Base-by-base conservation (phyloP, 371 early-diverging fungal species). In the Cladochytrium tenue region DNA sequence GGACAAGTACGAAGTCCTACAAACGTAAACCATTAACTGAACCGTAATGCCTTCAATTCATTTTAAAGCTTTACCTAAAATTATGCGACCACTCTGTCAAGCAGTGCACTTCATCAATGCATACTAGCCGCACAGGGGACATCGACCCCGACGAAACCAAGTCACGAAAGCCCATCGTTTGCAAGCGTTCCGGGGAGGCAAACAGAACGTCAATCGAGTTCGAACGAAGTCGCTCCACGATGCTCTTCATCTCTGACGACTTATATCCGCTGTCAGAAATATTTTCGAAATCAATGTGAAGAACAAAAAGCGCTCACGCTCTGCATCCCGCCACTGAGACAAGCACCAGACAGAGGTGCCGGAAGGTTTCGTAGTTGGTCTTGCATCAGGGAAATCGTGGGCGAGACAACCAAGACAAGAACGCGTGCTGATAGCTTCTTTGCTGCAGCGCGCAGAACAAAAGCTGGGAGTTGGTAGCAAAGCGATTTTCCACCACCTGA, bases 61-160 rank as follows among this genome's bases (percentile, higher is more conserved):
- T 2, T 23, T 55, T 25, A 2, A 70, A 76, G 20, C 77, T 77
- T 0, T 74, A 80, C 56, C 88, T 79, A 67, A 93, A 93, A 65
- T 92, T 93, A 72, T 92, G 90, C 1, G 91, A 91, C 94, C 94
- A 94, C 70, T 92, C 92, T 33, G 87, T 84, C 15, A 92, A 80
- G 71, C 94, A 94, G 72, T 94, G 94, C 0, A 87, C 92, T 65
- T 93, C 93, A 74, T 93, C 93, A 32, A 94, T 79, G 26, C 87
- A 88, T 0, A 79, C 80, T 50, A 90, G 70, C 0, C 69, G 61
- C 31, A 90, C 81, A 1, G 57, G 72, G n/a, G 86, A 83, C 53
- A 89, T 75, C 4, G 68, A 57, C 0, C 74, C 76, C 1, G 62
- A 36, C 13, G 63, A 61, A 31, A 86, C 68, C 32, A 82, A 70